Evolutionary conservation across 2,329 filamentous ascomycete species (phyloP).

Genomic region (Scedosporium aurantiacum): DNA sequence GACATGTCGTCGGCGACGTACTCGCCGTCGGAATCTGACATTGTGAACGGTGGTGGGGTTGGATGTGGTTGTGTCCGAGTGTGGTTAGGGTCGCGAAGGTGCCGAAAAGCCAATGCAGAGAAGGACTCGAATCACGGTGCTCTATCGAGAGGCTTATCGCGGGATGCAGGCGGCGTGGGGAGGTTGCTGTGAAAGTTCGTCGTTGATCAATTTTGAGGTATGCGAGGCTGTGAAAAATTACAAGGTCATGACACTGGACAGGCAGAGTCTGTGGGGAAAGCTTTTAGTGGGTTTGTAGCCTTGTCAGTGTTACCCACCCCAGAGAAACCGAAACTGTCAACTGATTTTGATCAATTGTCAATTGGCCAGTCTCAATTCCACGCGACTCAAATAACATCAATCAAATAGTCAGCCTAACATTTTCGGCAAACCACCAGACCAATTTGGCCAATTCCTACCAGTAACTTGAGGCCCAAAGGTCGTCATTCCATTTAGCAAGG

Average conservation of each 20-base stretch:
- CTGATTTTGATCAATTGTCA: no score
- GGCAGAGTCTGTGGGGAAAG: not conserved
- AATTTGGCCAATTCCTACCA: not conserved
- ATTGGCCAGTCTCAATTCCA: no score
- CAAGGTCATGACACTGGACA: not conserved
- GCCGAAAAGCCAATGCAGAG: not conserved
- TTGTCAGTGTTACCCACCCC: conserved; percentile 8
- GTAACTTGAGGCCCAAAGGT: not conserved
- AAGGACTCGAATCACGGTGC: not conserved
- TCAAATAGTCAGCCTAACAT: not conserved
- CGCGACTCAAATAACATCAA: no score
- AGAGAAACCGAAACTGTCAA: not conserved
- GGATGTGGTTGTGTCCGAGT: not conserved
- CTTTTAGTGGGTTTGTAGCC: conserved; percentile 6
- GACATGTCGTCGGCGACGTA: conserved; percentile 53
- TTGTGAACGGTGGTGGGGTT: conserved; percentile 22
- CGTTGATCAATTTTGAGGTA: not conserved
- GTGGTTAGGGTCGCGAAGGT: not conserved
- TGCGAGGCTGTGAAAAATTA: conserved; percentile 5
- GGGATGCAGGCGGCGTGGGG: not conserved
- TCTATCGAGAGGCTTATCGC: not conserved
- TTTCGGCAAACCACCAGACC: not conserved
- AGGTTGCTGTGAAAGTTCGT: not conserved
- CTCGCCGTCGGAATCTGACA: conserved; percentile 66
- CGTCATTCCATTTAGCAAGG: not conserved